A percentile compares a stretch with the other conserved stretches of the same genome.
Evolutionary conservation across 805 yeast genomes (phyloP).

Genomic region (Vanderwaltozyma tropicalis): DNA sequence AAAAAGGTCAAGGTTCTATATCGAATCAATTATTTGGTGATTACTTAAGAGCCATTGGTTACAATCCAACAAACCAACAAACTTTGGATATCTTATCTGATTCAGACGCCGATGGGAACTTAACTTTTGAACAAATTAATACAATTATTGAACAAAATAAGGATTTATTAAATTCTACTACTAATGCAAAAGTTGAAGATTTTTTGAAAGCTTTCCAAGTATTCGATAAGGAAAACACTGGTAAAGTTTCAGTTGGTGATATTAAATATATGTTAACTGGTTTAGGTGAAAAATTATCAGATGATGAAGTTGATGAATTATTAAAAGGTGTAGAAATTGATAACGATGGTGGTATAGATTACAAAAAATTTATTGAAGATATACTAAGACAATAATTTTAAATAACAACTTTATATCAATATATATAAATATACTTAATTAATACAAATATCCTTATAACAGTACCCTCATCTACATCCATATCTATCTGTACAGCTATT

Average conservation of each 20-base stretch:
- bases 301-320: conserved; percentile 88
- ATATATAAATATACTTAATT: background rate
- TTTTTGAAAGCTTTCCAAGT: conserved; percentile 95
- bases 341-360: conserved; percentile 89
- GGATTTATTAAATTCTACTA: conserved; percentile 22
- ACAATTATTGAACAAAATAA: conserved; percentile 18
- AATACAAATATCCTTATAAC: too few species aligned
- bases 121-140: conserved; percentile 23
- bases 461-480: too few species aligned
- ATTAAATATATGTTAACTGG: conserved; percentile 89
- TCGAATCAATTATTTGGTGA: conserved; percentile 82
- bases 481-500: too few species aligned
- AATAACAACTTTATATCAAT: background rate
- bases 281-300: conserved; percentile 86
- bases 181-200: conserved; percentile 39
- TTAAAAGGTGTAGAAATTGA: conserved; percentile 92
- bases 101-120: conserved; percentile 6
- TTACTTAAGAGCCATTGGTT: conserved; percentile 91
- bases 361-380: conserved; percentile 87
- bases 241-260: conserved; percentile 95
- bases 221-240: conserved; percentile 91
- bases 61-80: conserved; percentile 76
- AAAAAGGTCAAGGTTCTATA: conserved; percentile 88
- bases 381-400: conserved; percentile 69
- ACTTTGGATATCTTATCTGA: conserved; percentile 17